Percentiles rank a stretch among this genome's conserved stretches.
Conservation (phyloP, 2,329 filamentous ascomycete species). For the Botrytis cinerea region DNA sequence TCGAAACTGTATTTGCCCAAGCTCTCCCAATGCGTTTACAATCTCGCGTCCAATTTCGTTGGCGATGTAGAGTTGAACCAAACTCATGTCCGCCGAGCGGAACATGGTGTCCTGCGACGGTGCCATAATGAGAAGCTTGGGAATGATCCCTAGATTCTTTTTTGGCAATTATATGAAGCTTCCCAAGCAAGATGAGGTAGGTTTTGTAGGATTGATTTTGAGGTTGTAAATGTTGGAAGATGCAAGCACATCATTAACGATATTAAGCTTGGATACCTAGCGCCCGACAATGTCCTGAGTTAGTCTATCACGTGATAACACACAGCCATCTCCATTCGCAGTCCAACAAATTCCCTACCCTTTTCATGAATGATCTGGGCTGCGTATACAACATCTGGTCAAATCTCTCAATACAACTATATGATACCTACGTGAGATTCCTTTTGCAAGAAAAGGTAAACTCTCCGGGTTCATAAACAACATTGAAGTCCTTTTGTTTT, state of each 20-base stretch:
- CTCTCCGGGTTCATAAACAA: not conserved
- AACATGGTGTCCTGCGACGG: constrained; percentile 87
- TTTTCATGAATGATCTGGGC: not conserved
- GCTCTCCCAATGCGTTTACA: constrained; percentile 91
- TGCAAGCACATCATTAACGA: not conserved
- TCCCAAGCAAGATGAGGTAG: constrained; percentile 6
- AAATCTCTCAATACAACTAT: not conserved
- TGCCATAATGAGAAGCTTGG: constrained; percentile 53
- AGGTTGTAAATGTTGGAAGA: constrained; percentile 21
- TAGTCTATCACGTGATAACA: not conserved
- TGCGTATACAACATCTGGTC: not conserved
- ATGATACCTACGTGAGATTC: not conserved
- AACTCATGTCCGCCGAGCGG: constrained; percentile 99
- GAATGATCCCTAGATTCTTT: constrained; percentile 28
- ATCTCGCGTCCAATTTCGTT: constrained; percentile 99
- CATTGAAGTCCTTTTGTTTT: not conserved
- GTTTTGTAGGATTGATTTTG: constrained; percentile 19
- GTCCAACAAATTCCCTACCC: not conserved
- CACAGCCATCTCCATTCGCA: not conserved
- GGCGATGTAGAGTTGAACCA: constrained; percentile 99
- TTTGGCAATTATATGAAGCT: constrained; percentile 31
- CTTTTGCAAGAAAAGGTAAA: not conserved
- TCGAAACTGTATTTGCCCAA: constrained; percentile 94
- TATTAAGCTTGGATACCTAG: constrained; percentile 14
- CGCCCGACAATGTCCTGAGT: constrained; percentile 5